phyloP scores from a whole-genome alignment of 1,284 basidiomycete species.

The Puccinia polysora region DNA sequence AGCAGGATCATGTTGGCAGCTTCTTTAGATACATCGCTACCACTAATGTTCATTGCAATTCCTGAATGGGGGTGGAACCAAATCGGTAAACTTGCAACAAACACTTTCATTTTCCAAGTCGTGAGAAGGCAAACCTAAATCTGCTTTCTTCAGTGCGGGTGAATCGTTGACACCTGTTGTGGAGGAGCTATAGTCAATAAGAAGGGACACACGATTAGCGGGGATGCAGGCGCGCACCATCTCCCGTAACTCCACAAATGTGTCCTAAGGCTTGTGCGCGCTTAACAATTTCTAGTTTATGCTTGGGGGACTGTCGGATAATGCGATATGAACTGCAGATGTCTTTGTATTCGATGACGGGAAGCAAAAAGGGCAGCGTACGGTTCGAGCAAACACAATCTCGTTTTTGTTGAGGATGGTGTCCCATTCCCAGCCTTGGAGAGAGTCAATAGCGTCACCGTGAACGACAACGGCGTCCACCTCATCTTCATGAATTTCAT shows the following conservation, averaged over 20 bases:
- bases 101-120: too few species aligned
- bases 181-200: neutral
- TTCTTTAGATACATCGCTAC: conserved; percentile 68
- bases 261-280: conserved; percentile 66
- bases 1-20: conserved; percentile 69
- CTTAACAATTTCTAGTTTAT: conserved; percentile 69
- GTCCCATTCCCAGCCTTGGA: conserved; percentile 59
- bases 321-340: too few species aligned
- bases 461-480: conserved; percentile 64
- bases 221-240: conserved; percentile 2
- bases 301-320: conserved; percentile 59
- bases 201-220: neutral
- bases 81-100: neutral
- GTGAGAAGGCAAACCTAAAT: conserved; percentile 53
- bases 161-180: conserved; percentile 68
- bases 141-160: conserved; percentile 66
- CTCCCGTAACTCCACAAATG: conserved; percentile 64
- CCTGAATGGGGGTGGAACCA: conserved; percentile 52
- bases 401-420: conserved; percentile 63
- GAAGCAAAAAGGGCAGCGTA: too few species aligned
- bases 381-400: conserved; percentile 66
- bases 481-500: conserved; percentile 66
- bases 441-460: conserved; percentile 57
- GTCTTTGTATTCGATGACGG: too few species aligned
- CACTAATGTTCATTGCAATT: conserved; percentile 69